Conservation (phyloP, 2,329 filamentous ascomycete species). For the Aureobasidium subglaciale region DNA sequence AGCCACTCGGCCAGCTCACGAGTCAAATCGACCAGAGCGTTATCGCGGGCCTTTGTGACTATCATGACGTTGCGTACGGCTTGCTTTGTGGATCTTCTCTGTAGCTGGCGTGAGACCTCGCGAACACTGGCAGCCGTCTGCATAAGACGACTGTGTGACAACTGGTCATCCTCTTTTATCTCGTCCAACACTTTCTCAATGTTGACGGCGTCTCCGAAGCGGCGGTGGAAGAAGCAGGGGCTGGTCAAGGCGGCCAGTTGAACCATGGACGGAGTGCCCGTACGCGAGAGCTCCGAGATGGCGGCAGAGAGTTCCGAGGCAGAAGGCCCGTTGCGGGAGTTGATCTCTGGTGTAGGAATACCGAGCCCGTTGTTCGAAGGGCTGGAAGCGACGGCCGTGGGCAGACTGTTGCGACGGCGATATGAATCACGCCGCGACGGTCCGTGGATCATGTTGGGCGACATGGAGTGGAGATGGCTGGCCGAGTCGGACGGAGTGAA, state of each 20-base stretch:
- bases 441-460: slow-evolving; percentile 2
- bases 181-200: slow-evolving; percentile 93
- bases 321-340: slow-evolving; percentile 14
- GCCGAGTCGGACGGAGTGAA: not conserved
- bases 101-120: slow-evolving; percentile 91
- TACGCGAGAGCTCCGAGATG: slow-evolving; percentile 17
- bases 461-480: not conserved
- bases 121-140: slow-evolving; percentile 93
- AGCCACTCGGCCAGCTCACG: slow-evolving; percentile 84
- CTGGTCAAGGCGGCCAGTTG: slow-evolving; percentile 67
- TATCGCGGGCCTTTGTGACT: slow-evolving; percentile 94
- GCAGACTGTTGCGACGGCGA: slow-evolving; percentile 18
- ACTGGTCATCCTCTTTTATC: slow-evolving; percentile 77
- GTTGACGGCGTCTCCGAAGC: slow-evolving; percentile 93
- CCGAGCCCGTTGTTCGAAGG: slow-evolving; percentile 14
- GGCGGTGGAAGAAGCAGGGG: slow-evolving; percentile 95
- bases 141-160: slow-evolving; percentile 88
- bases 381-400: slow-evolving; percentile 16
- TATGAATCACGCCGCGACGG: slow-evolving; percentile 11
- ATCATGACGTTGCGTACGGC: slow-evolving; percentile 96
- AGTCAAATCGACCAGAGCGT: slow-evolving; percentile 82
- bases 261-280: slow-evolving; percentile 20
- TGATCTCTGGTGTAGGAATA: slow-evolving; percentile 10
- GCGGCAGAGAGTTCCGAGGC: slow-evolving; percentile 15
- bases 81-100: slow-evolving; percentile 82